Conservation (phyloP, 345 rosid genomes). For the Populus nigra region DNA sequence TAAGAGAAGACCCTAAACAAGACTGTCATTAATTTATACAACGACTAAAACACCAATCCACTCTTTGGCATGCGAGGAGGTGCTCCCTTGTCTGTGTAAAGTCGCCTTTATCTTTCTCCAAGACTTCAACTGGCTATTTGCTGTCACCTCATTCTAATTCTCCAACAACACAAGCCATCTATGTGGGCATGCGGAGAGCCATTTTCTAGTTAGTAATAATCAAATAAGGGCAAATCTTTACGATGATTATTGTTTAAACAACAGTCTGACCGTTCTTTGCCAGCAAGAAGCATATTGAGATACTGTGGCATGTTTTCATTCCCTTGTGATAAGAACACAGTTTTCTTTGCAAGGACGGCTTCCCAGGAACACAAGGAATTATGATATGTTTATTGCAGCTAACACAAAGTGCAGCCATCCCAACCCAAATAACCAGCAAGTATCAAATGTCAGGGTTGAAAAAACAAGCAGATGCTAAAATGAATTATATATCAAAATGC, state of each 20-base stretch:
- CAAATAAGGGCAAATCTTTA: neutral
- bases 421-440: neutral
- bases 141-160: neutral
- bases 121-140: neutral
- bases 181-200: neutral
- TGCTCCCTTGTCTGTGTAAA: neutral
- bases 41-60: neutral
- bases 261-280: neutral
- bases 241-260: neutral
- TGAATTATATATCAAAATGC: conserved; percentile 8
- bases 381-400: neutral
- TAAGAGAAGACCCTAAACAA: too few relatives aligned
- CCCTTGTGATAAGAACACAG: neutral
- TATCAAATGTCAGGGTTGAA: neutral
- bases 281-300: neutral
- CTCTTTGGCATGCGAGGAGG: neutral
- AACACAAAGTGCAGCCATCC: neutral
- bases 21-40: neutral
- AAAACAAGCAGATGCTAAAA: neutral
- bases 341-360: conserved; percentile 2
- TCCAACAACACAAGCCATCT: conserved; percentile 1
- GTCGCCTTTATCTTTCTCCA: neutral
- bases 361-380: neutral
- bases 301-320: neutral
- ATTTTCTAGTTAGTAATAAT: neutral